These are phyloP conservation scores for Vigna angularis DNA, from an alignment of 306 rosid species.

Conservation along the genomic window DNA sequence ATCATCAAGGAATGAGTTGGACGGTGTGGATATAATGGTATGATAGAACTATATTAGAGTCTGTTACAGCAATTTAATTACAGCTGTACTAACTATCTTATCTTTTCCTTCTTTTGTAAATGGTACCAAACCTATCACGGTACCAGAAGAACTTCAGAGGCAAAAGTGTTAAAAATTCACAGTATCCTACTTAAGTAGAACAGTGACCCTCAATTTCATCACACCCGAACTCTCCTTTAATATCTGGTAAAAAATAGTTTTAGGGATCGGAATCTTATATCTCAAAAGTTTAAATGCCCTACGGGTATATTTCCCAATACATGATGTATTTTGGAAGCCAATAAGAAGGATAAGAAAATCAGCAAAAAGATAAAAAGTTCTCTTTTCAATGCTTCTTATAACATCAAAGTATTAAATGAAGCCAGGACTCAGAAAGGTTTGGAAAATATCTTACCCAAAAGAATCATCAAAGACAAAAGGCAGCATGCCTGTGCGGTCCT, in stretches of 20 bases:
- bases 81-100: too few species aligned
- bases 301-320: slow-evolving; percentile 16
- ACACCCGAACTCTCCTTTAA: background rate
- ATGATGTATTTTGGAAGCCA: background rate
- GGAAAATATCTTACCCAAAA: slow-evolving; percentile 70
- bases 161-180: background rate
- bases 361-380: slow-evolving; percentile 3
- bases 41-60: too few species aligned
- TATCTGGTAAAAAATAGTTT: background rate
- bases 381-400: slow-evolving; percentile 4
- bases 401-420: slow-evolving; percentile 19
- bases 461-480: slow-evolving; percentile 96
- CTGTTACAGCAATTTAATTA: too few species aligned
- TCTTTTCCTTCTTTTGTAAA: too few species aligned
- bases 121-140: too few species aligned
- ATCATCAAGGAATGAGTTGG: slow-evolving; percentile 8
- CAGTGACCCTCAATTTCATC: background rate
- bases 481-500: slow-evolving; percentile 90
- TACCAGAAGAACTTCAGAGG: background rate
- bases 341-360: slow-evolving; percentile 16
- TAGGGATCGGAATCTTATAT: slow-evolving; percentile 6
- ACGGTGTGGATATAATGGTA: background rate
- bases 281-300: background rate
- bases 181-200: background rate
- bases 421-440: slow-evolving; percentile 21